Evolutionary conservation across 2,329 filamentous ascomycete genomes (phyloP).

Genomic region (Colletotrichum tabaci): DNA sequence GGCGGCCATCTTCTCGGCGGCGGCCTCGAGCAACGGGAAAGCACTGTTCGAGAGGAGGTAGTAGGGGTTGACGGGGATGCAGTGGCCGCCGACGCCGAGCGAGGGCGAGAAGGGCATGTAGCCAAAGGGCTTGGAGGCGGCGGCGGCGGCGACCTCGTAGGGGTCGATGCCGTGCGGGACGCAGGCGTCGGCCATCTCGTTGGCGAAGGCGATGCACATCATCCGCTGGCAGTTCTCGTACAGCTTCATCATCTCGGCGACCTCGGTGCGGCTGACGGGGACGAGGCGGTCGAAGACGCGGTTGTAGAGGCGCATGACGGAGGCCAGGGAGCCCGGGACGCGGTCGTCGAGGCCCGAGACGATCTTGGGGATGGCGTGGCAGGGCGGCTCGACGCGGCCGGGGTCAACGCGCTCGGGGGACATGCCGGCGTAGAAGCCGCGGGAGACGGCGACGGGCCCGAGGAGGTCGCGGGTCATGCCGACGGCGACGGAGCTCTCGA

Average conservation of each 20-base stretch:
- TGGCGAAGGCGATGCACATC: conserved; percentile 58
- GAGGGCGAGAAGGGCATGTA: conserved; percentile 55
- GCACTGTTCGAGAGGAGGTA: conserved; percentile 56
- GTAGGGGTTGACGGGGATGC: conserved; percentile 60
- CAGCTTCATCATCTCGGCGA: conserved; percentile 62
- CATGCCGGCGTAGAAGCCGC: conserved; percentile 54
- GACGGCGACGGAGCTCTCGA: conserved; percentile 59
- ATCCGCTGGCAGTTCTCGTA: conserved; percentile 63
- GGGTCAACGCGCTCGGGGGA: conserved; percentile 58
- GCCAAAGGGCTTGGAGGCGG: conserved; percentile 57
- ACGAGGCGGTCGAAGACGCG: conserved; percentile 55
- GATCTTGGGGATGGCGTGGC: conserved; percentile 57
- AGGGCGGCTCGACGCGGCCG: conserved; percentile 50
- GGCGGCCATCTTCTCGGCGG: conserved; percentile 51
- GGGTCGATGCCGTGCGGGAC: conserved; percentile 53
- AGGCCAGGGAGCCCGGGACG: conserved; percentile 51
- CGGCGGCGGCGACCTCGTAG: conserved; percentile 56
- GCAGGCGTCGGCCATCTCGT: conserved; percentile 62
- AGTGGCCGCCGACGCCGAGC: conserved; percentile 60
- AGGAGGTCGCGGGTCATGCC: conserved; percentile 59
- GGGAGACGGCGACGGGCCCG: conserved; percentile 50
- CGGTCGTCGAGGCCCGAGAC: conserved; percentile 56
- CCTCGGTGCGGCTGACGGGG: conserved; percentile 57
- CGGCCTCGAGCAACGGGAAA: conserved; percentile 55
- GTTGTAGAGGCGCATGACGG: conserved; percentile 55